Evolutionary conservation across 306 rosid genomes (phyloP).

Genomic region (Cyclanthera cordifolia): DNA sequence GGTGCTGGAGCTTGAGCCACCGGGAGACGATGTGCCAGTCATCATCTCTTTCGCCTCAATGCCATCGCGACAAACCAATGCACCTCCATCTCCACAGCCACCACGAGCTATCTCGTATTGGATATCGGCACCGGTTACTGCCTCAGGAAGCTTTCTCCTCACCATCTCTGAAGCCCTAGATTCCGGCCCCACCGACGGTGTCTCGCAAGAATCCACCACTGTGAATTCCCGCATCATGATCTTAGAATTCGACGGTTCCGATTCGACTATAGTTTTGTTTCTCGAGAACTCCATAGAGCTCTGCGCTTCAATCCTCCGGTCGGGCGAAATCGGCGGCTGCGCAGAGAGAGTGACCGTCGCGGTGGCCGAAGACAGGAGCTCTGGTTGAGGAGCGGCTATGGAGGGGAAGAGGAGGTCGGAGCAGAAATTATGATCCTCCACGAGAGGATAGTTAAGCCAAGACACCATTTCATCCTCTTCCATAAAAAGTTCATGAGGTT

Average conservation of each 20-base stretch:
- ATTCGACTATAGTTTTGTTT: constrained; percentile 20
- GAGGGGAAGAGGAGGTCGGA: constrained; percentile 33
- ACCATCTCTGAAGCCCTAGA: constrained; percentile 25
- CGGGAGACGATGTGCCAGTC: constrained; percentile 44
- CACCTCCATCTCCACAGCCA: constrained; percentile 15
- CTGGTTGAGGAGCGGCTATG: constrained; percentile 16
- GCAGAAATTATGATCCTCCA: constrained; percentile 43
- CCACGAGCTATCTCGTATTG: constrained; percentile 11
- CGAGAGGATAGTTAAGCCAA: constrained; percentile 62
- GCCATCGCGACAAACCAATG: constrained; percentile 1
- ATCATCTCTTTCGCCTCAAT: constrained; percentile 21
- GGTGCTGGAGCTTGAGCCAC: constrained; percentile 35
- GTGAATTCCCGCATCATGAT: constrained; percentile 24
- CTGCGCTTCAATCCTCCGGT: constrained; percentile 22
- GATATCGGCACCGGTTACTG: constrained; percentile 4
- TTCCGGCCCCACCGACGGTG: constrained; percentile 23
- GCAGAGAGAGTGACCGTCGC: neutral
- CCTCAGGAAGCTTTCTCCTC: constrained; percentile 19
- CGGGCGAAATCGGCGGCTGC: constrained; percentile 36
- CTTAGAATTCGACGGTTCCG: constrained; percentile 29
- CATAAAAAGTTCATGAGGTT: constrained; percentile 34
- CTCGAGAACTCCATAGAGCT: constrained; percentile 31
- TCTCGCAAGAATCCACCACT: constrained; percentile 54
- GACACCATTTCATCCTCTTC: constrained; percentile 72
- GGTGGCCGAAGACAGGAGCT: constrained; percentile 18